phyloP scores from a whole-genome alignment of 768 basidiomycete species.

The Auriculariales sp. region DNA sequence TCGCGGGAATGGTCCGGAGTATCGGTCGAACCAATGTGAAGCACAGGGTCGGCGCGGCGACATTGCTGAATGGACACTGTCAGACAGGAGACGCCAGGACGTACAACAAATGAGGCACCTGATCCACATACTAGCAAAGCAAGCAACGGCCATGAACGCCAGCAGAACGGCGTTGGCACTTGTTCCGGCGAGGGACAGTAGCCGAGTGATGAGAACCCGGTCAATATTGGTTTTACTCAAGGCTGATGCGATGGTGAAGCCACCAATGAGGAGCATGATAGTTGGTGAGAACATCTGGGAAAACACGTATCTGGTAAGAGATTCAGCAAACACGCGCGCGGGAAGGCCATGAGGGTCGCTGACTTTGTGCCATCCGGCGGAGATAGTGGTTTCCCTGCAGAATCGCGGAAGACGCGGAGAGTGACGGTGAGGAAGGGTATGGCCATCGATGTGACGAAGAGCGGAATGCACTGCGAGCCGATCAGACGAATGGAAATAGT shows the following conservation, averaged over 20 bases:
- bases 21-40: constrained; percentile 94
- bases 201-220: constrained; percentile 75
- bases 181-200: constrained; percentile 82
- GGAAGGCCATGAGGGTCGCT: constrained; percentile 13
- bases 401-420: constrained; percentile 60
- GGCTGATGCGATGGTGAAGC: constrained; percentile 95
- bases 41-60: constrained; percentile 93
- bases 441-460: constrained; percentile 90
- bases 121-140: constrained; percentile 99
- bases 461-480: constrained; percentile 67
- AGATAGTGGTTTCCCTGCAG: constrained; percentile 35
- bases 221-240: constrained; percentile 93
- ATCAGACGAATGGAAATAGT: background rate
- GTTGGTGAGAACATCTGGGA: constrained; percentile 94
- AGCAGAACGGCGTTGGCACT: constrained; percentile 76
- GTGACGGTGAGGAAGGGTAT: constrained; percentile 81
- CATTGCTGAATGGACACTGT: constrained; percentile 43
- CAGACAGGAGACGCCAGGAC: constrained; percentile 6
- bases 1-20: constrained; percentile 75
- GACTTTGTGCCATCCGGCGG: constrained; percentile 72
- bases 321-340: background rate
- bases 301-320: constrained; percentile 61
- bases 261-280: constrained; percentile 95
- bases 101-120: constrained; percentile 31
- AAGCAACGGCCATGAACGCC: constrained; percentile 90